Evolutionary conservation across 257 asterid genomes (phyloP).

Genomic region (Gentiana dahurica): DNA sequence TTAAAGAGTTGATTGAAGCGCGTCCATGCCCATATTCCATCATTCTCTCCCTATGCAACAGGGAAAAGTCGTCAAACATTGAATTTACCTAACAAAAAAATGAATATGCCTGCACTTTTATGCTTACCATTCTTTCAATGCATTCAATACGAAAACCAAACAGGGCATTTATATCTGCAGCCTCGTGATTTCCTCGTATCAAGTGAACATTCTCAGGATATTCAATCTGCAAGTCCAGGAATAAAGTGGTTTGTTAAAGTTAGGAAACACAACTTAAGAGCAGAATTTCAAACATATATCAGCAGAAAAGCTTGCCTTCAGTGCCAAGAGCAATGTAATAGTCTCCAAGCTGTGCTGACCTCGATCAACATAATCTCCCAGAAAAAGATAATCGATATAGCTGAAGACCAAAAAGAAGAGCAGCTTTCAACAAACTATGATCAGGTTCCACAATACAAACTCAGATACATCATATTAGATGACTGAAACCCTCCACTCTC

Average conservation of each 20-base stretch:
- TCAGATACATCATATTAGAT: background rate
- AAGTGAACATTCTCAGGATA: conserved; percentile 93
- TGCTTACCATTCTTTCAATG: conserved; percentile 93
- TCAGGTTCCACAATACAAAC: background rate
- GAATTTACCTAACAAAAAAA: background rate
- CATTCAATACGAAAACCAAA: conserved; percentile 99
- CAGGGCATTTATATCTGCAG: conserved; percentile 97
- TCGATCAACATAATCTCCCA: conserved; percentile 99
- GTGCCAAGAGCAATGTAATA: conserved; percentile 91
- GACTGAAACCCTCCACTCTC: too few species aligned
- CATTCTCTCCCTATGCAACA: conserved; percentile 78
- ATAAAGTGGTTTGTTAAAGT: background rate
- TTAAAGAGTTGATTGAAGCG: conserved; percentile 96
- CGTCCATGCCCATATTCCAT: conserved; percentile 99
- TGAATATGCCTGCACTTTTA: conserved; percentile 1
- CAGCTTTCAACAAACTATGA: conserved; percentile 8
- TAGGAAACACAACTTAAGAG: background rate
- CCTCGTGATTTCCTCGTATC: conserved; percentile 99
- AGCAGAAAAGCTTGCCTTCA: conserved; percentile 49
- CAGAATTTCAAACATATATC: background rate
- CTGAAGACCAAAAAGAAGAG: conserved; percentile 47
- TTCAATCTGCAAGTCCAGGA: conserved; percentile 53
- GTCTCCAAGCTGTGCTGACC: conserved; percentile 99
- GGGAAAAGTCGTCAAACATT: conserved; percentile 19
- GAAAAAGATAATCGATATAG: conserved; percentile 89